Conservation (phyloP, 306 rosid genomes). For the Comarum palustre region DNA sequence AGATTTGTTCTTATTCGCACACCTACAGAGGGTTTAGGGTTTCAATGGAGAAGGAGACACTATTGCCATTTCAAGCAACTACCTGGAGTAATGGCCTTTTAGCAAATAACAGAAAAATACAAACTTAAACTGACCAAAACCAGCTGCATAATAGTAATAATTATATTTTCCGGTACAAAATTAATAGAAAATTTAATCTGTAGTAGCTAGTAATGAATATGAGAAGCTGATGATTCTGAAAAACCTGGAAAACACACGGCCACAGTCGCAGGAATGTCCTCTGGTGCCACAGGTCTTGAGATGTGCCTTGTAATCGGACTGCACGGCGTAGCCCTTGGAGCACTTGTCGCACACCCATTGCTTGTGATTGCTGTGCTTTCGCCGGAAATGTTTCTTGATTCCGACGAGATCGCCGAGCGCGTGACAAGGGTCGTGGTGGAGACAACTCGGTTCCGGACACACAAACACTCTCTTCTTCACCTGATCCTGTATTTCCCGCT, state of each 20-base stretch:
- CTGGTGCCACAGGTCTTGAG: conserved; percentile 97
- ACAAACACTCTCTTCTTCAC: conserved; percentile 79
- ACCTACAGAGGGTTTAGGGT: conserved; percentile 3
- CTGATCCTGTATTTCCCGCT: conserved; percentile 52
- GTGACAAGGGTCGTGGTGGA: conserved; percentile 87
- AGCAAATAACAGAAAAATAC: background rate
- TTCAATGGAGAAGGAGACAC: background rate
- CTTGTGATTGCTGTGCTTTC: conserved; percentile 84
- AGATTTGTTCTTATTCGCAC: conserved; percentile 11
- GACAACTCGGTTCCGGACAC: conserved; percentile 79
- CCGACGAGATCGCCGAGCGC: conserved; percentile 97
- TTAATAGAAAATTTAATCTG: background rate
- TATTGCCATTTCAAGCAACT: background rate
- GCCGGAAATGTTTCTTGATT: conserved; percentile 80
- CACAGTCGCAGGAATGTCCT: conserved; percentile 98
- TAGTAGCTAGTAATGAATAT: background rate
- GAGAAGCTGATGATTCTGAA: background rate
- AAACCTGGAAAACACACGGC: conserved; percentile 95
- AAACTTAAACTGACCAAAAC: background rate
- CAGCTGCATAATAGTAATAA: background rate
- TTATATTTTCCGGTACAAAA: background rate
- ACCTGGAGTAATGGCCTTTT: background rate
- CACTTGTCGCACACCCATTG: conserved; percentile 96
- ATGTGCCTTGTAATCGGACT: conserved; percentile 94
- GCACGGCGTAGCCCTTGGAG: conserved; percentile 90